Evolutionary conservation across 805 yeast genomes (phyloP).

Genomic region (Saccharomycopsis fermentans): DNA sequence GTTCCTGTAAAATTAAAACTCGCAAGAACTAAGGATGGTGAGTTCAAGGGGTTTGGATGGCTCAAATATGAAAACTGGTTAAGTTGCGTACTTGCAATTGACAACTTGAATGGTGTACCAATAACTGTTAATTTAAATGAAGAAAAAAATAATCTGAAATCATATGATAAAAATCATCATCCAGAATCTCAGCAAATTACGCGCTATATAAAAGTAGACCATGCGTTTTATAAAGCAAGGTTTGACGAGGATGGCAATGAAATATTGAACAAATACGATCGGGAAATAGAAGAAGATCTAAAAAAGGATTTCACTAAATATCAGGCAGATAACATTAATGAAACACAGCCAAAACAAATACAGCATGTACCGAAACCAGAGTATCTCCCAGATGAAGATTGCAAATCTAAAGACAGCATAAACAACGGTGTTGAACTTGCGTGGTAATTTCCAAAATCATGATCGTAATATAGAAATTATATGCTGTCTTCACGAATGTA

Average conservation of each 20-base stretch:
- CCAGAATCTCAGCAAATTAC: not conserved
- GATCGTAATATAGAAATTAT: no score
- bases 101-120: slow-evolving; percentile 62
- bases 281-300: slow-evolving; percentile 12
- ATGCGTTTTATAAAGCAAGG: slow-evolving; percentile 14
- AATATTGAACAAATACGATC: slow-evolving; percentile 10
- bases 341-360: not conserved
- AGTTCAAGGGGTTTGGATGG: slow-evolving; percentile 68
- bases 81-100: slow-evolving; percentile 77
- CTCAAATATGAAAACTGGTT: slow-evolving; percentile 74
- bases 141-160: slow-evolving; percentile 23
- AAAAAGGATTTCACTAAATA: slow-evolving; percentile 11
- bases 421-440: not conserved
- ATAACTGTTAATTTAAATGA: not conserved
- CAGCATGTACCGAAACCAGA: not conserved
- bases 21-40: slow-evolving; percentile 40
- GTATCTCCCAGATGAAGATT: not conserved
- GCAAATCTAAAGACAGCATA: not conserved
- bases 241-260: slow-evolving; percentile 20
- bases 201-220: slow-evolving; percentile 11
- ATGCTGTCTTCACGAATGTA: not conserved
- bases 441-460: not conserved
- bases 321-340: not conserved
- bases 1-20: slow-evolving; percentile 68
- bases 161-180: slow-evolving; percentile 33